Evolutionary conservation across 371 early-diverging fungal genomes (phyloP).

Genomic region (Umbelopsis sp.): DNA sequence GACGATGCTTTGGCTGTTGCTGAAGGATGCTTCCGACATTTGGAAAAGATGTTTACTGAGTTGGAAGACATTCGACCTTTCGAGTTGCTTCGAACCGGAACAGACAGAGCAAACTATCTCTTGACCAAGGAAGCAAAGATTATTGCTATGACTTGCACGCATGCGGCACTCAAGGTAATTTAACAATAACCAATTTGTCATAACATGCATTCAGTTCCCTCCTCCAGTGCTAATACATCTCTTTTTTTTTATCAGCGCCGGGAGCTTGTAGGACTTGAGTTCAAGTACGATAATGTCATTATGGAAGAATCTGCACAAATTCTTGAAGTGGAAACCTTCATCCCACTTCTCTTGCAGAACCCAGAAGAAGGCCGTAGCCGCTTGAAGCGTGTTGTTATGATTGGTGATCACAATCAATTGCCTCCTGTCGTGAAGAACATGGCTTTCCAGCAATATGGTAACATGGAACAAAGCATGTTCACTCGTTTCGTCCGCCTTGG

Average conservation of each 20-base stretch:
- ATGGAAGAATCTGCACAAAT: conserved; percentile 99
- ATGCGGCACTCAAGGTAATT: conserved; percentile 82
- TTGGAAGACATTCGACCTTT: conserved; percentile 87
- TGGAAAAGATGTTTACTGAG: conserved; percentile 74
- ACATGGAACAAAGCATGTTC: conserved; percentile 93
- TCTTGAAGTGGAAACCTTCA: conserved; percentile 94
- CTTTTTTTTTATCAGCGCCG: conserved; percentile 51
- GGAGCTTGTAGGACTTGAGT: conserved; percentile 83
- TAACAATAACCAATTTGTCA: background rate
- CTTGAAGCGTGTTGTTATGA: conserved; percentile 88
- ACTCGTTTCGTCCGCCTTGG: conserved; percentile 88
- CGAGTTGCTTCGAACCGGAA: conserved; percentile 80
- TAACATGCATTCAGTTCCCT: background rate
- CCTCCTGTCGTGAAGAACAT: conserved; percentile 92
- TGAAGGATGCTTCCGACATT: conserved; percentile 80
- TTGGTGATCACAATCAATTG: conserved; percentile 97
- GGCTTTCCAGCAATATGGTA: conserved; percentile 82
- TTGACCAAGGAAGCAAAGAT: conserved; percentile 94
- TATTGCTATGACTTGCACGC: conserved; percentile 96
- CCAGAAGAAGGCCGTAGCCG: conserved; percentile 61
- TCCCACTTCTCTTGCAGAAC: conserved; percentile 87
- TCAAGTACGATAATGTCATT: conserved; percentile 92
- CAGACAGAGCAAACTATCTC: conserved; percentile 89
- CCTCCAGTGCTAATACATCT: background rate
- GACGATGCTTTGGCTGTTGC: conserved; percentile 63